Base-by-base conservation (phyloP, 495 filamentous ascomycete species). In the Hypomontagnella submonticulosa region DNA sequence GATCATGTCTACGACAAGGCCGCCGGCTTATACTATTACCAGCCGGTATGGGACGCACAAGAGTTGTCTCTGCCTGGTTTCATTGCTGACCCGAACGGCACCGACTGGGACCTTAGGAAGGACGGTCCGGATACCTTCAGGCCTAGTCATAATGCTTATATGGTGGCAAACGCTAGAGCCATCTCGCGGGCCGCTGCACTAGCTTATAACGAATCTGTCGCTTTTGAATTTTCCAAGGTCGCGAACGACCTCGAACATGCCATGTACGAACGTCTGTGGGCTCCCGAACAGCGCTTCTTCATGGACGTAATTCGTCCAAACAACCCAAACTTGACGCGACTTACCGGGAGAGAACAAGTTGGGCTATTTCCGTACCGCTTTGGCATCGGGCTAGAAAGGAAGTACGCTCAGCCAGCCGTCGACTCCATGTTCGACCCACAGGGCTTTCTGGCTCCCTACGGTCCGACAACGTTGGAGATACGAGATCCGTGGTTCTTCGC, bases 111-210 rank as follows among this genome's bases (percentile, higher is more conserved):
- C 15, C 37, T 67, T 32, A 70, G 60, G 70, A 74, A 71, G 41
- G 67, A 76, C 52, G 80, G 80, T 13, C 80, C 78, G 4, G 64
- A 78, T 52, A 80, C 79, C 10, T 81, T 76, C 40, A 67, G 78
- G 38, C 78, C 79, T 4, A 76, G 71, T 46, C 72, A 76, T 51
- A 82, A 82, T 54, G 75, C 79, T 12, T 82, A 82, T 41, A 81
- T 81, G 79, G 74, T 80, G 6, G 78, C 77, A n/a, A 75, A 74
- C 56, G 77, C 79, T 12, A 66, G 71, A 33, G 77, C 76, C 15
- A 80, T 82, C 18, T 66, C 76, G 7, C 60, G 69, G 1, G 71
- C 77, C 33, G 79, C 80, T 10, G 30, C 43, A 0, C 42, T 80
- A 11, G 72, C 71, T 2, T 71, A 70, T 27, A 60, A 78, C 54